phyloP scores from a whole-genome alignment of 2,329 filamentous ascomycete genomes.

The Epichloe uncinata region DNA sequence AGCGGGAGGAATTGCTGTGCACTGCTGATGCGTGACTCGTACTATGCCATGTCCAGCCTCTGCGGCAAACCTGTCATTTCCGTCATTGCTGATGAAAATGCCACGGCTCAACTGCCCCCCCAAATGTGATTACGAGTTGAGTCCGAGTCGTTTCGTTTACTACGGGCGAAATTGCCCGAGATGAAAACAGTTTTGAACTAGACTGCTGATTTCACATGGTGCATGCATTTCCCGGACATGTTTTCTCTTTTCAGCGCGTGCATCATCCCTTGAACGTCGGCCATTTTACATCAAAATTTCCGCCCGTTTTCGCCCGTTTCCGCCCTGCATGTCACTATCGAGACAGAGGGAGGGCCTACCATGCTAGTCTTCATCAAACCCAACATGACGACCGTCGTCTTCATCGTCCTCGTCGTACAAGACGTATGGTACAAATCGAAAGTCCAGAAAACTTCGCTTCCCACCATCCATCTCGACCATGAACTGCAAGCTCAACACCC shows the following conservation, averaged over 20 bases:
- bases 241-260: neutral
- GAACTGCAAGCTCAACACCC: slow-evolving; percentile 82
- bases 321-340: neutral
- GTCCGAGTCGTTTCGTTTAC: neutral
- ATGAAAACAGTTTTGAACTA: no score
- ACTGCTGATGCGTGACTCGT: neutral
- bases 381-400: neutral
- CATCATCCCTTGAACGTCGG: neutral
- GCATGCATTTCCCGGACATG: no score
- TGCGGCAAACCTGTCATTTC: neutral
- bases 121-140: neutral
- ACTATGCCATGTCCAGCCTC: neutral
- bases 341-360: neutral
- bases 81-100: neutral
- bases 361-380: slow-evolving; percentile 5
- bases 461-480: slow-evolving; percentile 78
- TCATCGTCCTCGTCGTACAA: slow-evolving; percentile 37
- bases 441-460: slow-evolving; percentile 64
- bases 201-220: no score
- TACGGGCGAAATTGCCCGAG: neutral
- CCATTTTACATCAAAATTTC: no score
- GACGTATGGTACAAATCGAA: slow-evolving; percentile 63
- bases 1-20: neutral
- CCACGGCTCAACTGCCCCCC: neutral
- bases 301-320: neutral